Conservation (phyloP, 208 protist species). For the Crithidia sp. region DNA sequence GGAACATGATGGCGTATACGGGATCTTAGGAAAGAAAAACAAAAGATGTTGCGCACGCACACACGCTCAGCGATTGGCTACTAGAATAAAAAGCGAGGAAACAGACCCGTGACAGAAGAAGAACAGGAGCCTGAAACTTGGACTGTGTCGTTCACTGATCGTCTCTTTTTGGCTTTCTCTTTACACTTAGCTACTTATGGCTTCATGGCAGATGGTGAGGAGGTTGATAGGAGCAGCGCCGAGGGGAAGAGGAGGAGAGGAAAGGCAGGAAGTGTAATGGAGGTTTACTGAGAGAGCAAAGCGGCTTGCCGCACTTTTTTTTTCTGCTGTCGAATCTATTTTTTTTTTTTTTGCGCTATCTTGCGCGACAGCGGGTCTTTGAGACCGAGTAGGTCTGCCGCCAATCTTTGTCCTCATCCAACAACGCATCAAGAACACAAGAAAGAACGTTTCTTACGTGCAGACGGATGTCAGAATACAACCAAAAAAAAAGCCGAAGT, state of each 20-base stretch:
- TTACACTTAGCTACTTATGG: slow-evolving; percentile 10
- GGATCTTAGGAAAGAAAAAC: no score
- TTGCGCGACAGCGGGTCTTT: no score
- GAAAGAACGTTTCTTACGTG: no score
- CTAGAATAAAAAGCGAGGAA: background rate
- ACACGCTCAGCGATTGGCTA: background rate
- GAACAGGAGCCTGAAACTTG: background rate
- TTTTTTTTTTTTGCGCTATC: background rate
- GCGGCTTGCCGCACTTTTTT: no score
- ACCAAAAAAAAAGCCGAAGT: no score
- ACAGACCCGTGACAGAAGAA: background rate
- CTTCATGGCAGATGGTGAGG: background rate
- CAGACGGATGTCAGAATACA: no score
- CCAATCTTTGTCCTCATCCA: no score
- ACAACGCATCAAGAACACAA: no score
- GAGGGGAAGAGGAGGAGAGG: background rate
- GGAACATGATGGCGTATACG: slow-evolving; percentile 54
- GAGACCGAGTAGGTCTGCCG: no score
- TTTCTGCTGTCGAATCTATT: background rate
- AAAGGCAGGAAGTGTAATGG: background rate
- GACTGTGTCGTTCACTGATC: no score
- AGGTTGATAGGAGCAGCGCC: background rate
- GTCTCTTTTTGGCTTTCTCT: slow-evolving; percentile 2
- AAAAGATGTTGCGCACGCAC: background rate
- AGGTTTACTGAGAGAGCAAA: background rate